Evolutionary conservation across 805 yeast genomes (phyloP).

Genomic region (Starmerella stigmatis): DNA sequence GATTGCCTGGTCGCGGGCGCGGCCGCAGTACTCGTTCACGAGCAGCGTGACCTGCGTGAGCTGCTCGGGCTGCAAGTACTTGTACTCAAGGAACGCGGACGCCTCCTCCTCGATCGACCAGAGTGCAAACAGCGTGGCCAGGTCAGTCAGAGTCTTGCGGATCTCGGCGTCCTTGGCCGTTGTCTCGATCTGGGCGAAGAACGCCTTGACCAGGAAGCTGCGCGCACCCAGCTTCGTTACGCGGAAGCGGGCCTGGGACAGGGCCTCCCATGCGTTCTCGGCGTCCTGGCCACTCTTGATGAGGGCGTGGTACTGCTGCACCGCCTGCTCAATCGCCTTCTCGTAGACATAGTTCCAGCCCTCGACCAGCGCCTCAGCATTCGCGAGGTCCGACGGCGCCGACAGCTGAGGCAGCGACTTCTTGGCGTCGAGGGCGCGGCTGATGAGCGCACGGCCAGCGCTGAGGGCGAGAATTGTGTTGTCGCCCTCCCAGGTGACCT

Average conservation of each 20-base stretch:
- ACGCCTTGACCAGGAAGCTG: conserved; percentile 31
- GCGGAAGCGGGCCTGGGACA: conserved; percentile 35
- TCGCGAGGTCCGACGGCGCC: conserved; percentile 26
- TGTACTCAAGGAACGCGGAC: conserved; percentile 57
- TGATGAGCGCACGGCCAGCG: conserved; percentile 66
- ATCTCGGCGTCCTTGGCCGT: conserved; percentile 16
- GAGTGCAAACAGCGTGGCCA: conserved; percentile 40
- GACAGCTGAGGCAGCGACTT: conserved; percentile 15
- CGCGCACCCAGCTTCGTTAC: conserved; percentile 35
- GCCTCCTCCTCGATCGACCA: conserved; percentile 58
- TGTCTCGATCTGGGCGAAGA: conserved; percentile 17
- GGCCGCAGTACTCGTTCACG: conserved; percentile 39
- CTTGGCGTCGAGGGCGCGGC: conserved; percentile 38
- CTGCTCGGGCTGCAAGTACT: conserved; percentile 41
- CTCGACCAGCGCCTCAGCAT: conserved; percentile 26
- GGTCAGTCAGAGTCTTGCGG: conserved; percentile 15
- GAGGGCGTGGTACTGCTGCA: conserved; percentile 26
- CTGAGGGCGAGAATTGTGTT: conserved; percentile 77
- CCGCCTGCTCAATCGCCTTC: conserved; percentile 30
- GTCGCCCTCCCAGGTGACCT: conserved; percentile 98
- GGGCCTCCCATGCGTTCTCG: conserved; percentile 33
- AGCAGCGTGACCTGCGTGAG: conserved; percentile 36
- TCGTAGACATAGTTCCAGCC: conserved; percentile 34
- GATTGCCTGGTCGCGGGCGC: conserved; percentile 54
- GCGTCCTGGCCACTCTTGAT: conserved; percentile 23